Evolutionary conservation across 1,284 basidiomycete genomes (phyloP).

Genomic region (Rhodotorula mucilaginosa): DNA sequence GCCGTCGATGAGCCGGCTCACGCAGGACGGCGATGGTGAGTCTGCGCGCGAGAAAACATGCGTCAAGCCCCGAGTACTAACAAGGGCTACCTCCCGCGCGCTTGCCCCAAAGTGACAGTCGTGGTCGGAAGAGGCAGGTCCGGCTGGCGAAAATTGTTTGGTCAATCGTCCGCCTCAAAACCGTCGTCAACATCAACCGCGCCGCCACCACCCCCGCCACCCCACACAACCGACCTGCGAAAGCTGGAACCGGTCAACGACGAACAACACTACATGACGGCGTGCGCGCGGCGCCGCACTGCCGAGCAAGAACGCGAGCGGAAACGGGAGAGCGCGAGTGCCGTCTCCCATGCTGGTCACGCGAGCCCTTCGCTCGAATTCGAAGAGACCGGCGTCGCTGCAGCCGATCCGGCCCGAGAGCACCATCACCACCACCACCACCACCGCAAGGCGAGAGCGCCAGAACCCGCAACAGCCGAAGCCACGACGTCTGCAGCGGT

Average conservation of each 20-base stretch:
- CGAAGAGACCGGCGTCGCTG: constrained; percentile 25
- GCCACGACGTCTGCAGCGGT: no score
- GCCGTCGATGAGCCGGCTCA: constrained; percentile 38
- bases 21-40: constrained; percentile 41
- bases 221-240: constrained; percentile 8
- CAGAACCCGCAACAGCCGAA: no score
- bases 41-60: background rate
- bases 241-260: background rate
- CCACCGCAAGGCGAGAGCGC: background rate
- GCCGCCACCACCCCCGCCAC: background rate
- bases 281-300: constrained; percentile 1
- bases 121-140: constrained; percentile 58
- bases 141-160: constrained; percentile 31
- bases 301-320: background rate
- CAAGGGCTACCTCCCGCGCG: background rate
- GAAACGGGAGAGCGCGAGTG: background rate
- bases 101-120: constrained; percentile 39
- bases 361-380: constrained; percentile 4
- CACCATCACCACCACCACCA: no score
- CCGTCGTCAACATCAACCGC: background rate
- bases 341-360: background rate
- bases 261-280: constrained; percentile 11
- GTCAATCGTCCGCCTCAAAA: background rate
- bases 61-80: constrained; percentile 10
- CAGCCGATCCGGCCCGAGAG: background rate